These are phyloP conservation scores for Salix brachista DNA, from an alignment of 345 rosid genomes.

Conservation along the genomic window DNA sequence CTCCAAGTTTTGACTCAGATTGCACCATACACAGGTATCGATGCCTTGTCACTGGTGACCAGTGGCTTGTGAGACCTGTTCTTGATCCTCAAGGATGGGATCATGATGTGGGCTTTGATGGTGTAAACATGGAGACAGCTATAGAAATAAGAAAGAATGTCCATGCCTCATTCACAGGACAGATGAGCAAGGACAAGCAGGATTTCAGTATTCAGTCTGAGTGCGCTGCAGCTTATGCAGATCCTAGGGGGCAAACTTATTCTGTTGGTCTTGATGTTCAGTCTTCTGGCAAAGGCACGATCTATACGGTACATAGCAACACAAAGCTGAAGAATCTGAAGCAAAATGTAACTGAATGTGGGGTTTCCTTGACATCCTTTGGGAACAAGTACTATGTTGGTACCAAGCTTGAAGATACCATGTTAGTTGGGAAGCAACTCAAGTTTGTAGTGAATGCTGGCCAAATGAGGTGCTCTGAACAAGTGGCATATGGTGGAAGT, in stretches of 20 bases:
- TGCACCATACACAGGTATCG: conserved; percentile 64
- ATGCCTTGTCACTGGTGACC: conserved; percentile 49
- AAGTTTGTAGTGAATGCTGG: conserved; percentile 66
- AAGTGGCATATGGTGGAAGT: conserved; percentile 69
- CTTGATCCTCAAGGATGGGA: conserved; percentile 96
- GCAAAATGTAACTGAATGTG: conserved; percentile 61
- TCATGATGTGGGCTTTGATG: conserved; percentile 89
- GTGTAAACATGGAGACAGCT: conserved; percentile 73
- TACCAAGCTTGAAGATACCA: conserved; percentile 70
- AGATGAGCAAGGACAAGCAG: conserved; percentile 74
- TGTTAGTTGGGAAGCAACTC: conserved; percentile 64
- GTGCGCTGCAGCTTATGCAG: conserved; percentile 55
- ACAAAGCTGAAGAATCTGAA: conserved; percentile 55
- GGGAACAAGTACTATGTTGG: conserved; percentile 61
- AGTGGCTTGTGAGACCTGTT: conserved; percentile 73
- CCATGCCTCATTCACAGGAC: conserved; percentile 58
- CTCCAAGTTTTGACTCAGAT: conserved; percentile 74
- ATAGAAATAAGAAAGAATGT: conserved; percentile 44
- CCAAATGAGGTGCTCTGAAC: conserved; percentile 55
- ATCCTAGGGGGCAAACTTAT: conserved; percentile 47
- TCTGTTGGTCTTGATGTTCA: conserved; percentile 71
- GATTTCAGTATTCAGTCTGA: conserved; percentile 73
- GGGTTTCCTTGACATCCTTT: conserved; percentile 56
- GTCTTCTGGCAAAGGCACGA: conserved; percentile 66
- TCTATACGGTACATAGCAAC: conserved; percentile 55